Conservation (phyloP, 176 grass and related monocot species). For the Eragrostis nindensis region DNA sequence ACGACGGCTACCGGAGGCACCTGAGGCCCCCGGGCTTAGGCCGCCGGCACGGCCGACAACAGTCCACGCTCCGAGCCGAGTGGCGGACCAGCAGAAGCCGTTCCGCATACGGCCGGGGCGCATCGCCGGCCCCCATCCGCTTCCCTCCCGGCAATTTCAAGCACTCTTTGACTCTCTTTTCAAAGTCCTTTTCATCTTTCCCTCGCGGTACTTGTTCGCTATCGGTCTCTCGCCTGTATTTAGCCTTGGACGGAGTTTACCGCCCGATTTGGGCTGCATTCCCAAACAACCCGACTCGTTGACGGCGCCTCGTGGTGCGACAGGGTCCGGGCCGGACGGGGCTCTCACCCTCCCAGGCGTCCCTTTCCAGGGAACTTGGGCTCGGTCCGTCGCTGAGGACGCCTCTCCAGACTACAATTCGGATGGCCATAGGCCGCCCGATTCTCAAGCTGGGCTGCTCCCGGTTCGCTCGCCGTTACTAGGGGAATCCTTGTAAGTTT, state of each 20-base stretch:
- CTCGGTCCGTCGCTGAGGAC: no score
- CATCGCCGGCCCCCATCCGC: conserved; percentile 50
- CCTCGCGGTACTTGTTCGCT: conserved; percentile 19
- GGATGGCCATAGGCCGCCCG: no score
- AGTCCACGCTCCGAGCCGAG: no score
- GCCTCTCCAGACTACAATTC: no score
- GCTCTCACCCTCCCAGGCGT: conserved; percentile 53
- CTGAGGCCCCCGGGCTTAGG: no score
- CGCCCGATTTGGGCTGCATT: conserved; percentile 45
- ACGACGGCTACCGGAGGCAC: no score
- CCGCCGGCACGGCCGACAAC: no score
- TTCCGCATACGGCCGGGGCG: background rate
- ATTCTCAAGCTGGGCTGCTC: background rate
- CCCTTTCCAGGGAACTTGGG: conserved; percentile 49
- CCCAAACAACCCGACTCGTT: conserved; percentile 38
- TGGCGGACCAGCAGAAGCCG: no score
- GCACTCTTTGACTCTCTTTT: conserved; percentile 75
- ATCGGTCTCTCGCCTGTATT: conserved; percentile 55
- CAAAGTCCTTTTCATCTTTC: conserved; percentile 79
- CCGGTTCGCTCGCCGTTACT: conserved; percentile 50
- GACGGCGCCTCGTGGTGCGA: conserved; percentile 52
- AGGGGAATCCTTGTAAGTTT: conserved; percentile 43
- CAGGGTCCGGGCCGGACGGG: conserved; percentile 55
- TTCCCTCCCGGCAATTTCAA: conserved; percentile 64
- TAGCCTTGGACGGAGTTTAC: conserved; percentile 57